Evolutionary conservation across 805 yeast species (phyloP).

Genomic region (Metschnikowia cubensis): DNA sequence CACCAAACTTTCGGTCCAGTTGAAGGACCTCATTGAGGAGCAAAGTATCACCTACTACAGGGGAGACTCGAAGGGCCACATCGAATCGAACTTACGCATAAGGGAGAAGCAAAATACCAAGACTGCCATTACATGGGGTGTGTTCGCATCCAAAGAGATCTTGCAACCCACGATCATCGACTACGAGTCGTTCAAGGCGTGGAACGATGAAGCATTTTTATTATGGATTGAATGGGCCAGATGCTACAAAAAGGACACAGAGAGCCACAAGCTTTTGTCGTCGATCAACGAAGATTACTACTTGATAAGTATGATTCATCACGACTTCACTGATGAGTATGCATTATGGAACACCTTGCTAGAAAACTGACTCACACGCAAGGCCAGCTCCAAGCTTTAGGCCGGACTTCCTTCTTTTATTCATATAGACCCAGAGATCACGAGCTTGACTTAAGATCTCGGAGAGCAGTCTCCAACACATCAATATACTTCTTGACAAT

Average conservation of each 20-base stretch:
- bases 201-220: conserved; percentile 93
- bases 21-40: conserved; percentile 35
- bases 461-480: conserved; percentile 24
- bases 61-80: conserved; percentile 57
- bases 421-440: background rate
- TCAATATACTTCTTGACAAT: conserved; percentile 25
- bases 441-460: conserved; percentile 5
- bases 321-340: conserved; percentile 67
- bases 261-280: conserved; percentile 59
- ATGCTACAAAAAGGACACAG: conserved; percentile 58
- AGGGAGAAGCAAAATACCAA: conserved; percentile 40
- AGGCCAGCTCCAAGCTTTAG: conserved; percentile 9
- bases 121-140: conserved; percentile 97
- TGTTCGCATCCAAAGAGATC: conserved; percentile 84
- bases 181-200: conserved; percentile 87
- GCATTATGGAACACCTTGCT: conserved; percentile 73
- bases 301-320: conserved; percentile 83
- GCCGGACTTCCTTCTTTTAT: background rate
- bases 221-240: conserved; percentile 92
- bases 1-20: conserved; percentile 44
- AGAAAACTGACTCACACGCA: conserved; percentile 24
- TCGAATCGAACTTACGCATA: conserved; percentile 56
- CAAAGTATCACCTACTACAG: conserved; percentile 68
- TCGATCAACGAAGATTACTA: conserved; percentile 58
- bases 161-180: conserved; percentile 91